A percentile compares a stretch with the other conserved stretches of the same genome.
These are phyloP conservation scores for Claviceps spartinae DNA, from an alignment of 2,329 filamentous ascomycete genomes.

Conservation along the genomic window DNA sequence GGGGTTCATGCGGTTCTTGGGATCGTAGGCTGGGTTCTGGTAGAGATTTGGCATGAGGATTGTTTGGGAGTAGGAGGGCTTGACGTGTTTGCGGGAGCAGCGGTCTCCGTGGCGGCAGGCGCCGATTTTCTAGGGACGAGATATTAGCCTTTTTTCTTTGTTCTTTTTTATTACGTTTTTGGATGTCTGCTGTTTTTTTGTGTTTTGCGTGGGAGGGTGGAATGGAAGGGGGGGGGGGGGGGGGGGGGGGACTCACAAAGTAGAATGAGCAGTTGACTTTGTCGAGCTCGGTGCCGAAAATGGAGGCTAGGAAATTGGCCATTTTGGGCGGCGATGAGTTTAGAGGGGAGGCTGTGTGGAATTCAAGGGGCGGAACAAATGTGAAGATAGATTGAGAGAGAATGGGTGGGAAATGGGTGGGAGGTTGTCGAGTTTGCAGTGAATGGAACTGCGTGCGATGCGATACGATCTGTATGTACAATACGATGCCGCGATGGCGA, in stretches of 20 bases:
- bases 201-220: neutral
- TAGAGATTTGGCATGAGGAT: conserved; percentile 97
- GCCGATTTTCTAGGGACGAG: conserved; percentile 61
- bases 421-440: neutral
- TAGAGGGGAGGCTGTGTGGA: neutral
- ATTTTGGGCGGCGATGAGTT: conserved; percentile 31
- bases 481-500: neutral
- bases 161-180: neutral
- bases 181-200: neutral
- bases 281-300: conserved; percentile 99
- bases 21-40: conserved; percentile 95
- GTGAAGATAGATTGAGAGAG: neutral
- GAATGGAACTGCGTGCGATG: conserved; percentile 2
- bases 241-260: conserved; percentile 25
- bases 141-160: neutral
- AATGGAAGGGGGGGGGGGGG: neutral
- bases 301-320: conserved; percentile 97
- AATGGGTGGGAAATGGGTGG: neutral
- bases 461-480: neutral
- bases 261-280: conserved; percentile 99
- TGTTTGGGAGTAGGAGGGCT: conserved; percentile 94
- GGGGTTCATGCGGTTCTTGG: conserved; percentile 92
- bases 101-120: conserved; percentile 96
- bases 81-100: conserved; percentile 97
- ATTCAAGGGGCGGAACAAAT: neutral